phyloP scores from a whole-genome alignment of 2,329 filamentous ascomycete species.

The Aspergillus arachidicola region DNA sequence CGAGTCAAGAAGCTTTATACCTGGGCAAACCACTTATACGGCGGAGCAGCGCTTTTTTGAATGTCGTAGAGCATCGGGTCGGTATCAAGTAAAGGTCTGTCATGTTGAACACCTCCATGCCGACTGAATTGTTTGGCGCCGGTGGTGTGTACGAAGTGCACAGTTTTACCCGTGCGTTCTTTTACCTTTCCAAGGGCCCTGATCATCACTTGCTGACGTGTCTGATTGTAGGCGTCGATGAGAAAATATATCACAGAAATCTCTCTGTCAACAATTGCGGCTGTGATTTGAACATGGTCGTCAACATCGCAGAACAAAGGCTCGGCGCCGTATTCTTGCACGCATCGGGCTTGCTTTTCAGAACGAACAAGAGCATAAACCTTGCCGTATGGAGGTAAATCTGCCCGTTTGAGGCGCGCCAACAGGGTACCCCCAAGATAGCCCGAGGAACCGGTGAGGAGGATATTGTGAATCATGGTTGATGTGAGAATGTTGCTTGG shows the following conservation, averaged over 20 bases:
- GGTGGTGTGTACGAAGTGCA: slow-evolving; percentile 56
- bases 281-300: slow-evolving; percentile 38
- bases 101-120: slow-evolving; percentile 48
- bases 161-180: slow-evolving; percentile 41
- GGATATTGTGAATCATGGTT: slow-evolving; percentile 39
- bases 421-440: slow-evolving; percentile 58
- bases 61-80: slow-evolving; percentile 48
- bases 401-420: slow-evolving; percentile 37
- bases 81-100: slow-evolving; percentile 47
- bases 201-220: slow-evolving; percentile 47
- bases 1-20: neutral
- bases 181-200: slow-evolving; percentile 50
- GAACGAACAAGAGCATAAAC: slow-evolving; percentile 54
- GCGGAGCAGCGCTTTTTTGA: slow-evolving; percentile 41
- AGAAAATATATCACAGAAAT: slow-evolving; percentile 55
- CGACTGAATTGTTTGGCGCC: slow-evolving; percentile 58
- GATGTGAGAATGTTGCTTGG: neutral
- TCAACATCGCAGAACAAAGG: slow-evolving; percentile 46
- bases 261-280: slow-evolving; percentile 43
- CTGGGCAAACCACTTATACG: slow-evolving; percentile 2
- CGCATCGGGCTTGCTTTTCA: slow-evolving; percentile 47
- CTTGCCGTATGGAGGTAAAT: slow-evolving; percentile 47
- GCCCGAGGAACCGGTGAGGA: slow-evolving; percentile 56
- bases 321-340: slow-evolving; percentile 47
- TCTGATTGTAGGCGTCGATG: slow-evolving; percentile 43